Evolutionary conservation across 805 yeast genomes (phyloP), one percentile per base, ranked within the genome.

Genomic region (Wickerhamiella domercqiae): DNA sequence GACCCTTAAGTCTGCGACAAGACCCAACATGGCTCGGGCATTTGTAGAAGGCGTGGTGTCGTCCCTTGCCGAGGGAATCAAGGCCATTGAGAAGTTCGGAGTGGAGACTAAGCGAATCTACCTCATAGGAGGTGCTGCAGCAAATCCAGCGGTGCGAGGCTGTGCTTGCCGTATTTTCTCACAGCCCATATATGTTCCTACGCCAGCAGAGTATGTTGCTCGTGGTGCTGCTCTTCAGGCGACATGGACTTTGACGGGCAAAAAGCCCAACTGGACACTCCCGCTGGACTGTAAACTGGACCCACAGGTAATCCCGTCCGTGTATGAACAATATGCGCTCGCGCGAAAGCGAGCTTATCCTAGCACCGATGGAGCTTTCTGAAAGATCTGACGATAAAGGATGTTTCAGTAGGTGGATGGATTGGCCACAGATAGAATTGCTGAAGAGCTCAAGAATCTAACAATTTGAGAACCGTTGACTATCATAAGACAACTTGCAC

Each of bases 171-270:
- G 42, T 3, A 36, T 47, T 14, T 46, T 49, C 32, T 37, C 41
- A 3, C 45, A 39, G 9, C 46, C 43, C 13, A 36, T 28, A 5
- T 34, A 41, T 3, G 36, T 49, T 15, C 52, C 52, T 4, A 29
- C 28, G 7, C 47, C 48, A 4, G 46, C 41, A 9, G 52, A 49
- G 33, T 49, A 49, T 31, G 52, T 49, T 7, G 52, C 52, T 6
- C 41, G 48, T 3, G 52, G 52, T 6, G 52, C 52, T 3, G 52
- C 51, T 4, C 29, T 47, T n/a, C 52, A 49, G 35, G 51, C 52
- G 2, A 46, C 46, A 1, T 49, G 52, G 52, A 47, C 41, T 3
- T 35, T 39, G n/a, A 19, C 31, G 2, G 50, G 49, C 21, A 14
- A 18, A 11, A 34, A 34, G 19, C 52, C 52, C 5, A 32, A 35